phyloP scores from a whole-genome alignment of 2,329 filamentous ascomycete genomes.

The Cordyceps pruinosa region DNA sequence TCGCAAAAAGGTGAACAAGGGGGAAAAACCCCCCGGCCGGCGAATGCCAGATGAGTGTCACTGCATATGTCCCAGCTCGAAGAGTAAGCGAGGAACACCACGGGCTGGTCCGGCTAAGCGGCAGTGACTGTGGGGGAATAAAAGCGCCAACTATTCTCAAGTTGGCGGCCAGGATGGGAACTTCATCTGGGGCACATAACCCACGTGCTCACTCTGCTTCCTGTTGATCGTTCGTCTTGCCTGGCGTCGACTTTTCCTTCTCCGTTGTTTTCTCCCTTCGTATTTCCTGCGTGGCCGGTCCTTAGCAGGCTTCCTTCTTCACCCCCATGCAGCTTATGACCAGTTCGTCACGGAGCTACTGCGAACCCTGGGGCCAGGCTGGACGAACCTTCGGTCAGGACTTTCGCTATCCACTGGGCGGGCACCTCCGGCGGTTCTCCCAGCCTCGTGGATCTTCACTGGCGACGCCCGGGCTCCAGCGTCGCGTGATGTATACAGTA shows the following conservation, averaged over 20 bases:
- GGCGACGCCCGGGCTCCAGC: not conserved
- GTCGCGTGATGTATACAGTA: conserved; percentile 4
- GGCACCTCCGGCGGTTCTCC: not conserved
- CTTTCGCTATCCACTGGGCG: not conserved
- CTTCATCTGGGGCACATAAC: not conserved
- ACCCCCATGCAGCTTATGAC: not conserved
- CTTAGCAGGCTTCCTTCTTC: not conserved
- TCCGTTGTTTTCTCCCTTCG: not conserved
- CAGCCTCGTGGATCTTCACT: not conserved
- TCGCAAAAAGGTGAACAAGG: not conserved
- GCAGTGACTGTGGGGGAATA: conserved; percentile 7
- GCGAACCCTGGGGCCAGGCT: not conserved
- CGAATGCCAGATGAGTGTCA: not conserved
- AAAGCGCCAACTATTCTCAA: conserved; percentile 2
- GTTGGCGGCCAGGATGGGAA: not conserved
- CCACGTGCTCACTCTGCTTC: conserved; percentile 1
- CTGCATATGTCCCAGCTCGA: conserved; percentile 1
- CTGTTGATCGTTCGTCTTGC: not conserved
- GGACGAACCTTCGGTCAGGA: too few species aligned
- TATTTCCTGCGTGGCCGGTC: not conserved
- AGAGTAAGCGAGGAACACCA: not conserved
- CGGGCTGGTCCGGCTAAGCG: conserved; percentile 6
- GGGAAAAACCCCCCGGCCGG: not conserved
- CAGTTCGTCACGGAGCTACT: not conserved
- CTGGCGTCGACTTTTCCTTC: not conserved